Base-by-base conservation (phyloP, 768 basidiomycete genomes). In the Boletus tylopilopsis region DNA sequence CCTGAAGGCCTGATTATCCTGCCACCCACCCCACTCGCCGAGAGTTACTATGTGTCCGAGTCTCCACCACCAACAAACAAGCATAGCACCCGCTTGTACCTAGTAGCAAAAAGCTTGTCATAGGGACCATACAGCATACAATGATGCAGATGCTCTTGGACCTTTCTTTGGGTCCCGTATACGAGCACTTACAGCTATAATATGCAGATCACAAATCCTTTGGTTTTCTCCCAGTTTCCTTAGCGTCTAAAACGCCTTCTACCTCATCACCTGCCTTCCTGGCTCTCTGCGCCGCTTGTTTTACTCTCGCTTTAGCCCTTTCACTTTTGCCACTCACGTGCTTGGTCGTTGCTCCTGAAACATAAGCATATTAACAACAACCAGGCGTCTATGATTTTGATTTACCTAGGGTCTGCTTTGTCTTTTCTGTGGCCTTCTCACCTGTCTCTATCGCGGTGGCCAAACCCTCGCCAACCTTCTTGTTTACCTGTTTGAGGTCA, bases 371-470 rank as follows among this genome's bases (percentile, higher is more conserved):
- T 42, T 21, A 37, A 25, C 13, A n/a, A 18, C 22, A 49, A 30
- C 12, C 10, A 12, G 13, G 4, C 7, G 25, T 18, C 2, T 2
- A 22, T 30, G 24, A 23, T 5, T 23, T 47, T 18, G 25, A 36
- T 53, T 30, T 36, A 69, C 75, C 67, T 5, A 75, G 38, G 1
- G 65, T 64, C 50, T 69, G 56, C 59, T 74, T 74, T 23, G 69
- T 69, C 44, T 60, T 63, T 50, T 70, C 68, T 7, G 70, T 68
- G 4, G 62, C 73, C 50, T 67, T 56, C 56, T 76, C 72, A 15
- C 70, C 75, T 19, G 62, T 70, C 53, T 73, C 76, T 45, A 76
- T 71, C 6, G 68, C 73, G 2, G 64, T 63, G 5, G 73, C 74
- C n/a, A 76, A 57, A 16, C 67, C 65, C 42, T 63, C 27, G 4